These are phyloP conservation scores for Calonectria pauciramosa DNA, from an alignment of 2,329 filamentous ascomycete species.

Conservation along the genomic window DNA sequence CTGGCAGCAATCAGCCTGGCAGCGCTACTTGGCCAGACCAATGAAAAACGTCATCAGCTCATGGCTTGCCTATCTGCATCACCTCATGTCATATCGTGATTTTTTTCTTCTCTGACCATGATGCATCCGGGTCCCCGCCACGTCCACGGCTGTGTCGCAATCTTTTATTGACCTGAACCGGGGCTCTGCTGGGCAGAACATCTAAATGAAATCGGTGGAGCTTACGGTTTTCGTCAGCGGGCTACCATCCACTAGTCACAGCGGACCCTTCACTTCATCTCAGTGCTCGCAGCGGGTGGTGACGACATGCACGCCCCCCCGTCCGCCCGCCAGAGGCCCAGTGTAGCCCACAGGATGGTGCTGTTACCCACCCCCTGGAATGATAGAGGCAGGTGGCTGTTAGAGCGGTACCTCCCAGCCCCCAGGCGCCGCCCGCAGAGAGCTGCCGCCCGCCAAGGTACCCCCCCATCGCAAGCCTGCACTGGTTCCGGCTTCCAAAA, in stretches of 20 bases:
- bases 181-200: not conserved
- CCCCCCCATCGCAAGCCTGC: conserved; percentile 17
- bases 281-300: conserved; percentile 20
- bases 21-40: not conserved
- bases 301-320: conserved; percentile 31
- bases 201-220: conserved; percentile 22
- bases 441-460: conserved; percentile 6
- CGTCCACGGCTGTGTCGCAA: not conserved
- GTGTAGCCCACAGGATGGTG: not conserved
- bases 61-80: not conserved
- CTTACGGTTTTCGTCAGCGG: conserved; percentile 17
- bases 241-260: conserved; percentile 4
- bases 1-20: not conserved
- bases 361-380: conserved; percentile 22
- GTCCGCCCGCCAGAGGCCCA: conserved; percentile 1
- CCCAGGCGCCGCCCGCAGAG: not conserved
- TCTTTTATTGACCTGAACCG: not conserved
- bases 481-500: conserved; percentile 12
- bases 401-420: conserved; percentile 27
- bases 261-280: conserved; percentile 6
- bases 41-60: not conserved
- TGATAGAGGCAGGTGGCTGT: conserved; percentile 26
- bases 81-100: not conserved
- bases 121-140: not conserved
- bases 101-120: not conserved